Percentiles rank a stretch among this genome's conserved stretches.
These are phyloP conservation scores for Linum lewisii DNA, from an alignment of 345 rosid species.

Conservation along the genomic window DNA sequence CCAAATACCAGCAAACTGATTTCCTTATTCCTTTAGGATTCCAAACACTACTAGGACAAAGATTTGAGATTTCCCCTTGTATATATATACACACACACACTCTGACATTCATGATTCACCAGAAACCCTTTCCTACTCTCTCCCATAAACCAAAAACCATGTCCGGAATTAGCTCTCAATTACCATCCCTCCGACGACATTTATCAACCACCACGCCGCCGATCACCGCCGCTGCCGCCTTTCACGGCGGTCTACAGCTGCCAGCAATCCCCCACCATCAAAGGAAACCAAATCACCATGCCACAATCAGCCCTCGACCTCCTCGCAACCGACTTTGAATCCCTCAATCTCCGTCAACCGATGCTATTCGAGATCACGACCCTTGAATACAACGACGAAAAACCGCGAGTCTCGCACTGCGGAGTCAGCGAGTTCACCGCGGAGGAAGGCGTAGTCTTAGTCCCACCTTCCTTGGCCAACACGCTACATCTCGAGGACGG, in stretches of 20 bases:
- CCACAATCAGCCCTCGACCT: constrained; percentile 9
- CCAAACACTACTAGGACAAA: too few relatives aligned
- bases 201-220: not conserved
- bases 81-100: too few relatives aligned
- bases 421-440: constrained; percentile 26
- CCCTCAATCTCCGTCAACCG: constrained; percentile 3
- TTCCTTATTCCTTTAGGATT: too few relatives aligned
- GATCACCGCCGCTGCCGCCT: not conserved
- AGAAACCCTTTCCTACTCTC: too few relatives aligned
- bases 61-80: too few relatives aligned
- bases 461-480: constrained; percentile 25
- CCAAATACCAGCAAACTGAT: too few relatives aligned
- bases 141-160: too few relatives aligned
- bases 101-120: too few relatives aligned
- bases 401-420: constrained; percentile 18
- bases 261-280: not conserved
- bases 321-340: not conserved
- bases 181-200: not conserved
- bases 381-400: not conserved
- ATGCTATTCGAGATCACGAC: constrained; percentile 16
- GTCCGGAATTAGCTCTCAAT: too few relatives aligned
- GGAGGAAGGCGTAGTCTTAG: constrained; percentile 2
- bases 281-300: constrained; percentile 18
- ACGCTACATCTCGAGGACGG: constrained; percentile 15
- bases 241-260: not conserved